phyloP scores from a whole-genome alignment of 2,329 filamentous ascomycete species.

The Xylaria sp. region DNA sequence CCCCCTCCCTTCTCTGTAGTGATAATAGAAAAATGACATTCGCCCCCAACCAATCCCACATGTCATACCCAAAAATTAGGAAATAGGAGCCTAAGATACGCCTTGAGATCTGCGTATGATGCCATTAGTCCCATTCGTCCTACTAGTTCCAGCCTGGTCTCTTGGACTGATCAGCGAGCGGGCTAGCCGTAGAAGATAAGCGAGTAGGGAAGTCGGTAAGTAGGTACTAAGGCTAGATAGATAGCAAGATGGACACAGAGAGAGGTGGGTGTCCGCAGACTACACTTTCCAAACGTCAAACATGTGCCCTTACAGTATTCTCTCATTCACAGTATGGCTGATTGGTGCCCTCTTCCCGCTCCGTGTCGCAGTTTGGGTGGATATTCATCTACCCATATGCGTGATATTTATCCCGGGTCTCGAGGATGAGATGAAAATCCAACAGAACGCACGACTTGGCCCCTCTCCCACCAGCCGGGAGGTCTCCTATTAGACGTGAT shows the following conservation, averaged over 20 bases:
- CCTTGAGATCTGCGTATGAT: too few species aligned
- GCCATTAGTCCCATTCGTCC: neutral
- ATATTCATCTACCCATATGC: conserved; percentile 15
- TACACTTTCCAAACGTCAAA: conserved; percentile 13
- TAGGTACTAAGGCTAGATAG: too few species aligned
- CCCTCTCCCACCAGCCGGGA: conserved; percentile 8
- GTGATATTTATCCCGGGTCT: conserved; percentile 28
- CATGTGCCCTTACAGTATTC: neutral
- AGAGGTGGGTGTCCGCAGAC: conserved; percentile 5
- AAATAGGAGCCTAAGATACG: neutral
- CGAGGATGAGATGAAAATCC: conserved; percentile 2
- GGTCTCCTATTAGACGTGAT: conserved; percentile 15
- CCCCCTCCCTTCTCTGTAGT: neutral
- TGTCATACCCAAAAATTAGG: neutral
- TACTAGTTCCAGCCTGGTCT: neutral
- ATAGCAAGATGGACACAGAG: neutral
- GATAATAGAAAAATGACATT: conserved; percentile 7
- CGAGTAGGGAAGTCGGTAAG: too few species aligned
- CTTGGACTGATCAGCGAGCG: too few species aligned
- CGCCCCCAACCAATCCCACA: neutral
- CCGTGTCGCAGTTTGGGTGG: conserved; percentile 28
- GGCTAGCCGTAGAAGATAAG: too few species aligned
- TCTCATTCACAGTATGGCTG: conserved; percentile 17
- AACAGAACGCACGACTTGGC: conserved; percentile 10
- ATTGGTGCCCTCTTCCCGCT: conserved; percentile 29